These are phyloP conservation scores for Inga leiocalycina DNA, from an alignment of 306 rosid genomes.

Conservation along the genomic window DNA sequence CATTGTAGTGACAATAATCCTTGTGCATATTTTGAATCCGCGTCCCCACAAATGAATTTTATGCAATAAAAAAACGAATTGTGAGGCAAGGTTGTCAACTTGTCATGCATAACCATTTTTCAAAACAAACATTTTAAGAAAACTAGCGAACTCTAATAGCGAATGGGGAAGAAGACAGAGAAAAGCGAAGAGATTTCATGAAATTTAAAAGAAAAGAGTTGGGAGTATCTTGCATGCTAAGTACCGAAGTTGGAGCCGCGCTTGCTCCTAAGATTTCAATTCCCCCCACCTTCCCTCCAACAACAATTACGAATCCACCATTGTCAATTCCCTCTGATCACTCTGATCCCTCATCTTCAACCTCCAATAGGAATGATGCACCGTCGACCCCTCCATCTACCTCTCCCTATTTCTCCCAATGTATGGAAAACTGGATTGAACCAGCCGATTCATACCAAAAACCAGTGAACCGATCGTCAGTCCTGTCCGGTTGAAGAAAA, in stretches of 20 bases:
- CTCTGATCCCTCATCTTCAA: conserved; percentile 76
- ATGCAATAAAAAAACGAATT: neutral
- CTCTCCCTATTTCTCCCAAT: conserved; percentile 63
- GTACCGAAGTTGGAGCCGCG: conserved; percentile 81
- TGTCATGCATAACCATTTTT: conserved; percentile 35
- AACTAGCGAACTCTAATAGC: conserved; percentile 26
- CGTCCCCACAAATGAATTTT: neutral
- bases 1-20: neutral
- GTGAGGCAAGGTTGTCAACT: conserved; percentile 9
- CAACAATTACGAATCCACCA: conserved; percentile 50
- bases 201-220: conserved; percentile 55
- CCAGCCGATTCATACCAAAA: too few species aligned
- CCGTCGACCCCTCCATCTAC: conserved; percentile 69
- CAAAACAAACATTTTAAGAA: neutral
- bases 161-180: neutral
- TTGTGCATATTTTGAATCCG: neutral
- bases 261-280: conserved; percentile 39
- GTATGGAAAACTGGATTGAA: too few species aligned
- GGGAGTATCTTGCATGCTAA: conserved; percentile 84
- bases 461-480: too few species aligned
- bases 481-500: too few species aligned
- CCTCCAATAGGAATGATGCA: conserved; percentile 76
- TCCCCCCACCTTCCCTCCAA: conserved; percentile 23
- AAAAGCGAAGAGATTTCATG: neutral
- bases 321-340: conserved; percentile 64